phyloP scores from a whole-genome alignment of 352 stramenopile species.

The Pseudoperonospora humuli region DNA sequence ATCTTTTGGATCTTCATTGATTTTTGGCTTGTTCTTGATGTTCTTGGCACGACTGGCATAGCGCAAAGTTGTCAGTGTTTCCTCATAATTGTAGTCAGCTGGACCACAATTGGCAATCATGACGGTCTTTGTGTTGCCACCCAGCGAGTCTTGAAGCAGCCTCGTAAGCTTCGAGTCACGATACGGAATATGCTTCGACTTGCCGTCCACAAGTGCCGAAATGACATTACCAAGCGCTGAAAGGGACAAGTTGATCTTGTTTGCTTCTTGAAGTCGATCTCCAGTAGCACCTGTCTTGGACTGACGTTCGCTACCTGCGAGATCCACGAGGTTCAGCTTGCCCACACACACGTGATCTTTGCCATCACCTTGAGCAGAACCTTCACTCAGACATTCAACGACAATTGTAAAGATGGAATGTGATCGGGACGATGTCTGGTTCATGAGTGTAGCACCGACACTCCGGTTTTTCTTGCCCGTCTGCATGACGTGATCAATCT shows the following conservation, averaged over 20 bases:
- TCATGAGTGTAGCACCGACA: slow-evolving; percentile 96
- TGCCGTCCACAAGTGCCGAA: slow-evolving; percentile 76
- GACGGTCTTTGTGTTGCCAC: slow-evolving; percentile 97
- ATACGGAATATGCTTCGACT: slow-evolving; percentile 81
- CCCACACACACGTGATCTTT: too few species aligned
- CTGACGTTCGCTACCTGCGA: too few species aligned
- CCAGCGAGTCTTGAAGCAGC: slow-evolving; percentile 93
- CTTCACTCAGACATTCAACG: slow-evolving; percentile 88
- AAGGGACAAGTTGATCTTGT: slow-evolving; percentile 78
- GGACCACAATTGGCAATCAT: slow-evolving; percentile 97
- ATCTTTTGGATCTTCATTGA: slow-evolving; percentile 98
- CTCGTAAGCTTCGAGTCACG: slow-evolving; percentile 97
- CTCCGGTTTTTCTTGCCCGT: slow-evolving; percentile 92
- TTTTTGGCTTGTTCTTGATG: slow-evolving; percentile 98
- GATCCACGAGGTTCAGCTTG: slow-evolving; percentile 93
- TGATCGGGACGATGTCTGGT: slow-evolving; percentile 95
- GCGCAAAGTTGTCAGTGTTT: slow-evolving; percentile 89
- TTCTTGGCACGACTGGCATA: slow-evolving; percentile 99
- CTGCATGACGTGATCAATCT: slow-evolving; percentile 90
- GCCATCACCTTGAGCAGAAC: too few species aligned
- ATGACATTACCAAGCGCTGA: slow-evolving; percentile 83
- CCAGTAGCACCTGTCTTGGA: too few species aligned
- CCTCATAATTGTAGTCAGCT: slow-evolving; percentile 97
- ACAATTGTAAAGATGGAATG: slow-evolving; percentile 94
- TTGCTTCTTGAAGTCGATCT: slow-evolving; percentile 66